These are phyloP conservation scores for Falciphora oryzae DNA, from an alignment of 2,329 filamentous ascomycete species.

Conservation along the genomic window DNA sequence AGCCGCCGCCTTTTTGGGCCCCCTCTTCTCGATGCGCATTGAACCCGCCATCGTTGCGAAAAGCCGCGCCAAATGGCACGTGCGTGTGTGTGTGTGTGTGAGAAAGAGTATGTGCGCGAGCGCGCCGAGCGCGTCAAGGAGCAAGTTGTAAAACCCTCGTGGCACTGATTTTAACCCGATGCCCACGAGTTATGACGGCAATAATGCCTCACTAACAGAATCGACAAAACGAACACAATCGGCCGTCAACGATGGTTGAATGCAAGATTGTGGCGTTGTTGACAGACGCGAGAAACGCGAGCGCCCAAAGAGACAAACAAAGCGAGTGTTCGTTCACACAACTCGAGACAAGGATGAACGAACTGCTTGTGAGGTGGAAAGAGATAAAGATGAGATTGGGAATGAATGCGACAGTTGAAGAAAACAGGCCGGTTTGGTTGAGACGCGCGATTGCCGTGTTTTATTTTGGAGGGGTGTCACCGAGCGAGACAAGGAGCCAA, in stretches of 20 bases:
- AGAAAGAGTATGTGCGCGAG: not conserved
- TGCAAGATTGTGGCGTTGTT: not conserved
- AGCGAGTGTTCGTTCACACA: not conserved
- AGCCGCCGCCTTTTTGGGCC: not conserved
- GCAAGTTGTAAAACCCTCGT: not conserved
- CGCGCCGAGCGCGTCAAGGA: not conserved
- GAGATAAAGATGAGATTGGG: not conserved
- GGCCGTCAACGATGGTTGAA: not conserved
- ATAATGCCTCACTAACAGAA: not conserved
- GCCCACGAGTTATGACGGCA: not conserved
- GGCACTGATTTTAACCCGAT: not conserved
- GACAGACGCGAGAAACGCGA: not conserved
- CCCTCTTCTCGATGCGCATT: conserved; percentile 1
- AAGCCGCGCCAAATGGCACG: not conserved
- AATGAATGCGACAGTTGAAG: not conserved
- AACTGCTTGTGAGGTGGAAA: too few species aligned
- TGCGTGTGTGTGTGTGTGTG: not conserved
- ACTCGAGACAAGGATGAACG: not conserved
- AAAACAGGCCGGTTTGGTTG: not conserved
- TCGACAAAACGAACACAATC: not conserved
- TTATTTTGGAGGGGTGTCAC: not conserved
- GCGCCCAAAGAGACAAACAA: not conserved
- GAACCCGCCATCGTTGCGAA: not conserved
- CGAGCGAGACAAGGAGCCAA: not conserved
- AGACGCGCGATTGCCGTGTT: not conserved